Evolutionary conservation across 257 asterid species (phyloP), one percentile per base, ranked within the genome.

Genomic region (Solanum acaule): DNA sequence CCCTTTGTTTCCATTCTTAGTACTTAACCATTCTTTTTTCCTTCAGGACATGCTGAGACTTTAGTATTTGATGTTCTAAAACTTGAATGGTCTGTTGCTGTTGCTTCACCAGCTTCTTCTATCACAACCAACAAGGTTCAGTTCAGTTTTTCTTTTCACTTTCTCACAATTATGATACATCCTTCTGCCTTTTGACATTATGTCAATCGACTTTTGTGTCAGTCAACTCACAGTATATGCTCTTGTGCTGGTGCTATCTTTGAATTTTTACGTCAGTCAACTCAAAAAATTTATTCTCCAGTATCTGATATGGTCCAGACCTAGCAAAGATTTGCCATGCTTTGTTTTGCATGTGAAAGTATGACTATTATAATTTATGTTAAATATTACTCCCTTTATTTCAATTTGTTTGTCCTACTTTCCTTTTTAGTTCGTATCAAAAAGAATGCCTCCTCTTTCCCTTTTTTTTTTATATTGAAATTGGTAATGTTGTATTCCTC

Each of bases 51-150:
- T 91, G 90, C 95, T 1, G 99, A 97, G 93, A 97, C 99, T 72
- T 87, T 95, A 88, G 89, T 94, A 87, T 95, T 96, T 92, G 99
- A 97, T 91, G 94, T 97, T 89, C 85, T 97, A 86, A 96, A 94
- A 92, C 94, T 91, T 86, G 98, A 96, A 91, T 97, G 99, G 99
- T 95, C 99, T 87, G 89, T 94, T 87, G 95, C 96, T 49, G 94
- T 96, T 88, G 91, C 95, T 87, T 94, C 98, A 72, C 95, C 95
- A 44, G 89, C 95, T 81, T 95, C 98, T 91, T 97, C 98, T 84
- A 91, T 96, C 89, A 94, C 98, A 77, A 93, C 94, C 84, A 95
- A 91, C 93, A 97, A 97, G 99, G 99, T 97, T 87, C 77, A 86
- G 46, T 86, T 86, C 56, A 35, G 14, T 59, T 89, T 90, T 88